A percentile compares a stretch with the other conserved stretches of the same genome.
Conservation (phyloP, 2,329 filamentous ascomycete genomes). For the Alternaria alternata region DNA sequence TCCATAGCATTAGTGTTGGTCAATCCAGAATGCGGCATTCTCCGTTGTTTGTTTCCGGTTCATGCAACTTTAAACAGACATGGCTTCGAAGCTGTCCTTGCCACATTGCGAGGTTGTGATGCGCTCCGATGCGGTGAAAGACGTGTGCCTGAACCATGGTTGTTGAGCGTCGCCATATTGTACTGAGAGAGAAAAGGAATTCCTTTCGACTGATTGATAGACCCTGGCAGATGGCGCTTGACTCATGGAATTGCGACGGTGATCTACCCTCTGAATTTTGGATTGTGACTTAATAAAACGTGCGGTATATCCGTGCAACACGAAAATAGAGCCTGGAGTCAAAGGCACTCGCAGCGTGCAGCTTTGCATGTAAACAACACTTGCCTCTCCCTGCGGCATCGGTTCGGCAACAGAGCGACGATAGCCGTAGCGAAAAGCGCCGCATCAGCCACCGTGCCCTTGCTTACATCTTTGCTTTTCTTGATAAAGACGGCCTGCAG, state of each 20-base stretch:
- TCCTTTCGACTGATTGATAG: not conserved
- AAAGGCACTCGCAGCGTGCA: not conserved
- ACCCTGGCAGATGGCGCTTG: not conserved
- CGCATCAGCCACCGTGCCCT: constrained; percentile 11
- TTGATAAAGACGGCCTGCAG: constrained; percentile 11
- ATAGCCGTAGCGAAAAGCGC: constrained; percentile 14
- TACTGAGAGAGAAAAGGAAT: not conserved
- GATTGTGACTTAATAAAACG: not conserved
- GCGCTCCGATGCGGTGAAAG: not conserved
- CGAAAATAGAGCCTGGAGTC: not conserved
- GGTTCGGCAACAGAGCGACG: constrained; percentile 7
- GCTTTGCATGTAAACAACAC: not conserved
- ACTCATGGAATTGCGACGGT: not conserved
- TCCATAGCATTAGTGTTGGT: not conserved
- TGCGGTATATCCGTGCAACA: not conserved
- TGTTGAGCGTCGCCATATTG: not conserved
- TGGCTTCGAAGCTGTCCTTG: not conserved
- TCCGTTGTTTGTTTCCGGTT: not conserved
- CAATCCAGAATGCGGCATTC: not conserved
- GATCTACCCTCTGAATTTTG: not conserved
- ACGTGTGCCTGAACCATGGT: not conserved
- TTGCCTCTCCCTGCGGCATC: not conserved
- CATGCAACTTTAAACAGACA: not conserved
- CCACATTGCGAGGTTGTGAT: not conserved
- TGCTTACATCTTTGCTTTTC: constrained; percentile 10